These are phyloP conservation scores for Erodium texanum DNA, from an alignment of 441 rosid species.

Conservation along the genomic window DNA sequence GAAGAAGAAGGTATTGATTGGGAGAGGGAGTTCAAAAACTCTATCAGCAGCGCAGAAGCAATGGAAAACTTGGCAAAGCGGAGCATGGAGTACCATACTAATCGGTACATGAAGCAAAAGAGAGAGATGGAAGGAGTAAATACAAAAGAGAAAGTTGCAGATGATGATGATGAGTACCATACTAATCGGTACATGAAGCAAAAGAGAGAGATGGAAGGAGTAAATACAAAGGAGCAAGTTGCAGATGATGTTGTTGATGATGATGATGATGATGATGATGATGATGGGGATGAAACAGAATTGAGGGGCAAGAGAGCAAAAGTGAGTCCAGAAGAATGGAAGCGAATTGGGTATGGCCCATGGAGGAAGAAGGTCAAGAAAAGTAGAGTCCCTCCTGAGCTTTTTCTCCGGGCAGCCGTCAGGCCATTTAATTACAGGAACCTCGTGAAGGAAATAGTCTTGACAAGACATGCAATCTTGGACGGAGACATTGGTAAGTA, in stretches of 20 bases:
- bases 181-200: neutral
- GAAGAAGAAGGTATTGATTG: conserved; percentile 36
- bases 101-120: conserved; percentile 45
- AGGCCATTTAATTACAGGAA: conserved; percentile 80
- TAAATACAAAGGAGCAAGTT: conserved; percentile 15
- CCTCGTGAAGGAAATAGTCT: conserved; percentile 85
- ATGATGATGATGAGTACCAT: neutral
- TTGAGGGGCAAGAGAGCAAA: conserved; percentile 63
- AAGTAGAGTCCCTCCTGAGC: conserved; percentile 72
- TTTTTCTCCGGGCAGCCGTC: conserved; percentile 72
- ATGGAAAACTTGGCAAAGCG: conserved; percentile 65
- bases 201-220: neutral
- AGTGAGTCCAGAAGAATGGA: conserved; percentile 75
- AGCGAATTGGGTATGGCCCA: conserved; percentile 55
- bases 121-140: conserved; percentile 25
- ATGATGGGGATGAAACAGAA: conserved; percentile 34
- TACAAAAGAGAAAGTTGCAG: neutral
- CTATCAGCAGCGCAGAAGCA: conserved; percentile 48
- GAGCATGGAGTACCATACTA: conserved; percentile 42
- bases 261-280: too few relatives aligned
- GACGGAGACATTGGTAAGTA: conserved; percentile 68
- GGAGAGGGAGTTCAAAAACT: conserved; percentile 64
- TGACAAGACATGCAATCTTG: conserved; percentile 81
- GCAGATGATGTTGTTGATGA: conserved; percentile 47
- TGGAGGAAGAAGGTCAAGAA: conserved; percentile 69